A percentile compares a stretch with the other conserved stretches of the same genome.
Conservation (phyloP, 1,139 yeast species). For the Geotrichum siamense region DNA sequence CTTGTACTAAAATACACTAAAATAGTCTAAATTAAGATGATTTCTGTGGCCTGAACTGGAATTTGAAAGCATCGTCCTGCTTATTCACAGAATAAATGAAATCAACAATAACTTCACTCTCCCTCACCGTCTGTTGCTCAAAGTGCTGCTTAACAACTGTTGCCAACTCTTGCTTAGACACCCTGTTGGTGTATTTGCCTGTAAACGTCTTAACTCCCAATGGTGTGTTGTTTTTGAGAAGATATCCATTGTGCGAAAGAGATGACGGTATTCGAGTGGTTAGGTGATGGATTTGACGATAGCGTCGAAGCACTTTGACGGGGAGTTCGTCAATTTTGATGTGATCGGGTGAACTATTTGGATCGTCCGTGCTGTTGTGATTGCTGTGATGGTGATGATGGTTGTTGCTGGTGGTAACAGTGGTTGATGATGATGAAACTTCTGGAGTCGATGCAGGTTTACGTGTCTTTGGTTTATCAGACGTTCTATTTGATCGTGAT, state of each 20-base stretch:
- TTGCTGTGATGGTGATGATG: no score
- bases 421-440: slow-evolving; percentile 7
- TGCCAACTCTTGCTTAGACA: slow-evolving; percentile 52
- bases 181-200: slow-evolving; percentile 39
- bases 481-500: neutral
- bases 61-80: slow-evolving; percentile 40
- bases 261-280: slow-evolving; percentile 41
- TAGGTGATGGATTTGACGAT: slow-evolving; percentile 45
- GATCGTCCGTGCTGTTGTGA: neutral
- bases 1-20: no score
- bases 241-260: slow-evolving; percentile 51
- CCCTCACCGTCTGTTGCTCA: slow-evolving; percentile 52
- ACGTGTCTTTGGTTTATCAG: slow-evolving; percentile 12
- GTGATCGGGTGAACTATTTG: slow-evolving; percentile 4
- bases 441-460: slow-evolving; percentile 6
- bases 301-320: slow-evolving; percentile 48
- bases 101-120: slow-evolving; percentile 70
- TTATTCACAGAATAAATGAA: slow-evolving; percentile 70
- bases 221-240: slow-evolving; percentile 52
- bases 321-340: slow-evolving; percentile 56
- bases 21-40: neutral
- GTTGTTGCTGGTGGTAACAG: slow-evolving; percentile 17
- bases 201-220: slow-evolving; percentile 59
- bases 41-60: slow-evolving; percentile 27
- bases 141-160: slow-evolving; percentile 57